These are phyloP conservation scores for Amniculicola lignicola DNA, from an alignment of 495 filamentous ascomycete genomes.

Conservation along the genomic window DNA sequence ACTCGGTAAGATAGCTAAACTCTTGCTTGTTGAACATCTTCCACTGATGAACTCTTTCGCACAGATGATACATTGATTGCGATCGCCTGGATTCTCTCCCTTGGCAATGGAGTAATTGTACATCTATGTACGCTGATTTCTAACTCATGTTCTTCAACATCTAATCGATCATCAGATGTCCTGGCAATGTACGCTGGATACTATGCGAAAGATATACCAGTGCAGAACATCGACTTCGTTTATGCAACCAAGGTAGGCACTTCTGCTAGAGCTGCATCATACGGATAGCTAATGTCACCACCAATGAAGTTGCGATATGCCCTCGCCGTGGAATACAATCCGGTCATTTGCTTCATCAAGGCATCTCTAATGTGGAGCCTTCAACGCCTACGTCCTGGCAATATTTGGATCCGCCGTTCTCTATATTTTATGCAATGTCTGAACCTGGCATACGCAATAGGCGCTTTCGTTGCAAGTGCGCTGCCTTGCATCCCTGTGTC, in stretches of 20 bases:
- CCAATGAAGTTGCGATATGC: slow-evolving; percentile 6
- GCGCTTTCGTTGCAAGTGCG: background rate
- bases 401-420: slow-evolving; percentile 8
- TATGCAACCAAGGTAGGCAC: background rate
- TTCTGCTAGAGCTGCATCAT: background rate
- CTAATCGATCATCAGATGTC: background rate
- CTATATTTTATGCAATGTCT: slow-evolving; percentile 12
- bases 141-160: background rate
- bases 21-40: background rate
- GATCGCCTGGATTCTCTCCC: slow-evolving; percentile 3
- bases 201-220: slow-evolving; percentile 4
- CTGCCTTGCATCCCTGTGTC: slow-evolving; percentile 5
- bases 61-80: slow-evolving; percentile 14
- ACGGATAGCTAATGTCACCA: background rate
- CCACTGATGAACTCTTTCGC: background rate
- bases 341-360: slow-evolving; percentile 13
- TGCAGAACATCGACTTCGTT: background rate
- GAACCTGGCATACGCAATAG: slow-evolving; percentile 5
- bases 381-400: slow-evolving; percentile 8
- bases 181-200: slow-evolving; percentile 4
- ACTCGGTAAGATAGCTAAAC: slow-evolving; percentile 2
- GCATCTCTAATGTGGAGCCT: slow-evolving; percentile 14
- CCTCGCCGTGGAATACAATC: slow-evolving; percentile 8
- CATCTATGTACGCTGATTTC: slow-evolving; percentile 6
- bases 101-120: slow-evolving; percentile 1